A percentile compares a stretch with the other conserved stretches of the same genome.
Conservation (phyloP, 345 rosid species). For the Hibiscus syriacus region DNA sequence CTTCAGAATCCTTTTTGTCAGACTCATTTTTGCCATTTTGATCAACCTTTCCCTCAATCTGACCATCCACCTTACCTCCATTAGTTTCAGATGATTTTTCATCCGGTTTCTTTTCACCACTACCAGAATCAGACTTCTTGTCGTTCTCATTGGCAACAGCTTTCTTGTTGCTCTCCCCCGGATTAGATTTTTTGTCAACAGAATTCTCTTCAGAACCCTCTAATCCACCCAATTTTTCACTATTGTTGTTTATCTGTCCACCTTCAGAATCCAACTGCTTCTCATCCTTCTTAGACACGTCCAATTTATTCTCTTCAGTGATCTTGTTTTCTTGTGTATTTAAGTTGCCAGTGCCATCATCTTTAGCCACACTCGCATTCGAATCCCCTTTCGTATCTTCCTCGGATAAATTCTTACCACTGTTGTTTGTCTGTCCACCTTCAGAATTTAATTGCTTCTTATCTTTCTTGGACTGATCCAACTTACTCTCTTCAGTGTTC, state of each 20-base stretch:
- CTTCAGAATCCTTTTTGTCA: conserved; percentile 23
- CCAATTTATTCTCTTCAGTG: conserved; percentile 8
- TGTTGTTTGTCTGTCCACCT: conserved; percentile 24
- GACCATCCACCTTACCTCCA: conserved; percentile 33
- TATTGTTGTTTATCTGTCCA: conserved; percentile 28
- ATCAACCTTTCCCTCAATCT: conserved; percentile 20
- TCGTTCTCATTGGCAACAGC: conserved; percentile 13
- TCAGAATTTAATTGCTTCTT: conserved; percentile 26
- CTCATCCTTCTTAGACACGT: conserved; percentile 32
- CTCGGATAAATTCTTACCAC: conserved; percentile 18
- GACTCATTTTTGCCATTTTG: conserved; percentile 32
- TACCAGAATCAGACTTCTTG: conserved; percentile 25
- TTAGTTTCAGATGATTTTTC: conserved; percentile 22
- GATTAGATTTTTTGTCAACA: not conserved
- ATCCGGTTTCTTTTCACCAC: conserved; percentile 23
- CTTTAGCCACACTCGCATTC: conserved; percentile 20
- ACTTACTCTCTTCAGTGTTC: not conserved
- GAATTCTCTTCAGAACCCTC: conserved; percentile 13
- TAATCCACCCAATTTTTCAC: conserved; percentile 32
- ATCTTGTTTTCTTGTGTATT: conserved; percentile 32
- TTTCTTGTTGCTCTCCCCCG: not conserved
- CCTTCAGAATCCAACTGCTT: conserved; percentile 18
- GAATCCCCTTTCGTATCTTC: conserved; percentile 48
- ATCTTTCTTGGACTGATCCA: conserved; percentile 32
- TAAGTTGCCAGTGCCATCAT: conserved; percentile 18